Evolutionary conservation across 805 yeast genomes (phyloP).

Genomic region (Sugiyamaella floridensis): DNA sequence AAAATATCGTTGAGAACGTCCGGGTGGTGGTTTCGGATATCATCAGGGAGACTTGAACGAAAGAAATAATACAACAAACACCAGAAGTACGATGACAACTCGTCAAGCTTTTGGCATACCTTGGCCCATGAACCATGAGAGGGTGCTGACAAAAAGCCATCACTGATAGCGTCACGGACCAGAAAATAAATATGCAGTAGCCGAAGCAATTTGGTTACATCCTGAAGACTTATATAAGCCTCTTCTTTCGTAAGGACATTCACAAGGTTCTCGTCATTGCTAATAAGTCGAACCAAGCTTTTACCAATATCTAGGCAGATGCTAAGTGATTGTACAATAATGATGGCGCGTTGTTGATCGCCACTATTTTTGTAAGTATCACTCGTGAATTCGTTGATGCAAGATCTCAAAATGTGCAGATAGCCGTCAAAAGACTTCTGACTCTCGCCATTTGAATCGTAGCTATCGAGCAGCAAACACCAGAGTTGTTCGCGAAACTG

Average conservation of each 20-base stretch:
- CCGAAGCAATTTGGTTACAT: slow-evolving; percentile 26
- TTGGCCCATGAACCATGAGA: slow-evolving; percentile 29
- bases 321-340: slow-evolving; percentile 45
- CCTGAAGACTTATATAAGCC: slow-evolving; percentile 10
- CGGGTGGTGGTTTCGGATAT: slow-evolving; percentile 11
- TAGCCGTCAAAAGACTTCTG: slow-evolving; percentile 45
- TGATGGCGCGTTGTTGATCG: slow-evolving; percentile 34
- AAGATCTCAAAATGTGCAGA: slow-evolving; percentile 37
- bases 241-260: slow-evolving; percentile 7
- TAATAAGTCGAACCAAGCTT: slow-evolving; percentile 22
- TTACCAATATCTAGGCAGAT: slow-evolving; percentile 47
- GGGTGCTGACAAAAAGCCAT: slow-evolving; percentile 26
- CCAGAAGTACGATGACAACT: slow-evolving; percentile 31
- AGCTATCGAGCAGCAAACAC: slow-evolving; percentile 60
- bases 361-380: slow-evolving; percentile 21
- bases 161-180: slow-evolving; percentile 32
- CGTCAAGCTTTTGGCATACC: slow-evolving; percentile 25
- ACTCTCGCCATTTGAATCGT: slow-evolving; percentile 36
- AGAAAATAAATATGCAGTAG: slow-evolving; percentile 30
- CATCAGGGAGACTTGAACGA: slow-evolving; percentile 21
- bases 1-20: slow-evolving; percentile 40
- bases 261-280: slow-evolving; percentile 16
- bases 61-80: slow-evolving; percentile 36
- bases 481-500: slow-evolving; percentile 67
- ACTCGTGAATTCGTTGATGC: slow-evolving; percentile 35